Evolutionary conservation across 495 filamentous ascomycete genomes (phyloP).

Genomic region (Letharia lupina): DNA sequence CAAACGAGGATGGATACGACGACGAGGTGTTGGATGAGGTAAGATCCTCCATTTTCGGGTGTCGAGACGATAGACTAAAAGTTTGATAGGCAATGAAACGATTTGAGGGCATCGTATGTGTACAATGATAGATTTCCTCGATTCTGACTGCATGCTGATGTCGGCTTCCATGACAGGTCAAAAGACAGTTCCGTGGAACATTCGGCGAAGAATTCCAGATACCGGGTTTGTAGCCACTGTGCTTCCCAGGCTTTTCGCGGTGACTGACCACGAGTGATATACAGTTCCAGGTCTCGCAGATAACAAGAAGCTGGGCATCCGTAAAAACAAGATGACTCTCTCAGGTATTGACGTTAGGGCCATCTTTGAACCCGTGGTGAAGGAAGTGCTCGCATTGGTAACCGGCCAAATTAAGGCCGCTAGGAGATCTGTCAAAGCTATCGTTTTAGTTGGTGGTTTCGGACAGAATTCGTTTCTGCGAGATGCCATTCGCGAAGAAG

Average conservation of each 20-base stretch:
- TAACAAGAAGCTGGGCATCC: conserved; percentile 45
- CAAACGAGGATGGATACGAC: conserved; percentile 49
- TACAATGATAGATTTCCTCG: not conserved
- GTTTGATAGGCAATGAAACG: conserved; percentile 17
- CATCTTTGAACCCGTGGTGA: conserved; percentile 58
- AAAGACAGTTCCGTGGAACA: conserved; percentile 20
- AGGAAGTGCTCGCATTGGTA: conserved; percentile 52
- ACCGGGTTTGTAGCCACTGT: conserved; percentile 13
- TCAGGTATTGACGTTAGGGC: conserved; percentile 47
- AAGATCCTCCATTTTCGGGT: not conserved
- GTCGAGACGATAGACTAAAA: not conserved
- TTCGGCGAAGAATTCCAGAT: conserved; percentile 20
- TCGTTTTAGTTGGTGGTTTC: conserved; percentile 61
- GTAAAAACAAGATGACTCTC: conserved; percentile 52
- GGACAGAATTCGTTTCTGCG: conserved; percentile 56
- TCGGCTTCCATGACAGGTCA: conserved; percentile 4
- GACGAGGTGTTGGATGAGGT: conserved; percentile 50
- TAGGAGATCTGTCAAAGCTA: conserved; percentile 35
- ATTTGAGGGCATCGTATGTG: conserved; percentile 18
- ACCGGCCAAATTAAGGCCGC: conserved; percentile 48
- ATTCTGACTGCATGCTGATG: not conserved
- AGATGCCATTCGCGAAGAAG: conserved; percentile 14
- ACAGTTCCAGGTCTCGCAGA: conserved; percentile 18
- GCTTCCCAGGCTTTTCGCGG: not conserved
- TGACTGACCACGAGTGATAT: not conserved